These are phyloP conservation scores for Phaffia tasmanica DNA, from an alignment of 768 basidiomycete genomes.

Conservation along the genomic window DNA sequence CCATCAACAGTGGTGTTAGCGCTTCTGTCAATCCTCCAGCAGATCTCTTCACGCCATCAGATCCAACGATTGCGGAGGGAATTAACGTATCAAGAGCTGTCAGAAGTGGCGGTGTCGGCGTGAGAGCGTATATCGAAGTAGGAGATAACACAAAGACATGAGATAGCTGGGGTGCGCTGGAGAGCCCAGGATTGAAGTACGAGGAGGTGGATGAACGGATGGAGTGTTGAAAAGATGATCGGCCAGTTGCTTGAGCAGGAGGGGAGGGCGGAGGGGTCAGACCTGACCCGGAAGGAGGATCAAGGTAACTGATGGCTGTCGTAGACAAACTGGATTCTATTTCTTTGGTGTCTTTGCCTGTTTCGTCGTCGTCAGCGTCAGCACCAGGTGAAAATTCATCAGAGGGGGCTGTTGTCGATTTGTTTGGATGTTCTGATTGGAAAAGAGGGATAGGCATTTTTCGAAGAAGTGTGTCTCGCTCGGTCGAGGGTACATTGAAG, in stretches of 20 bases:
- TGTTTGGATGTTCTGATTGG: neutral
- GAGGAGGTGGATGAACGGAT: constrained; percentile 28
- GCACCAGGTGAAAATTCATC: neutral
- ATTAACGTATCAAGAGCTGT: constrained; percentile 6
- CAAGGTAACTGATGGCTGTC: constrained; percentile 10
- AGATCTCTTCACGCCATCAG: no score
- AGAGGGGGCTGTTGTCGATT: neutral
- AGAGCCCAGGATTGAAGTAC: constrained; percentile 26
- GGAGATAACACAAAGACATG: constrained; percentile 31
- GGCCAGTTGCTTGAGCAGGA: constrained; percentile 12
- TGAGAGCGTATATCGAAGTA: constrained; percentile 29
- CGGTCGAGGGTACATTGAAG: constrained; percentile 11
- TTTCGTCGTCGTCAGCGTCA: neutral
- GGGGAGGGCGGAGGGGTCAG: constrained; percentile 36
- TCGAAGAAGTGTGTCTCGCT: constrained; percentile 20
- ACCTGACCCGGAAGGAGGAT: constrained; percentile 35
- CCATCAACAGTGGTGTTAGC: constrained; percentile 15
- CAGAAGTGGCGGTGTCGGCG: constrained; percentile 12
- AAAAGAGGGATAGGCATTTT: constrained; percentile 17
- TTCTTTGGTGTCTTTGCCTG: neutral
- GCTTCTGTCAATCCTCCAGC: constrained; percentile 10
- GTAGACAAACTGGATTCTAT: no score
- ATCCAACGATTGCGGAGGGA: neutral
- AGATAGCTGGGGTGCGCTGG: constrained; percentile 31
- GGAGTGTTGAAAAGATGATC: constrained; percentile 29